Conservation (phyloP, 345 rosid species). For the Aethionema arabicum region DNA sequence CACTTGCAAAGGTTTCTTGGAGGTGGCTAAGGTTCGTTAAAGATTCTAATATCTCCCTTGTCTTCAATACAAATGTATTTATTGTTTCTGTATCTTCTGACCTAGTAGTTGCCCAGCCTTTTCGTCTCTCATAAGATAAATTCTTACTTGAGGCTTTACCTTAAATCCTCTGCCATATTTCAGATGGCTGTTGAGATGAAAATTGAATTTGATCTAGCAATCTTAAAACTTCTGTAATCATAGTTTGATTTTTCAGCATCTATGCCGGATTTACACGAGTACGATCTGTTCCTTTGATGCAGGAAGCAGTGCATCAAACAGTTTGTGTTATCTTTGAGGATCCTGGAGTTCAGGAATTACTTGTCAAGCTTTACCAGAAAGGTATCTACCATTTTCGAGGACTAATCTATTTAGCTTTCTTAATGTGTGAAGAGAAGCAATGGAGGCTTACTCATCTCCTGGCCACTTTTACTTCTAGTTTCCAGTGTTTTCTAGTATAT, state of each 20-base stretch:
- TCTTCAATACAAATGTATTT: conserved; percentile 2
- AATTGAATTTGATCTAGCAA: conserved; percentile 13
- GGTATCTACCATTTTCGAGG: conserved; percentile 43
- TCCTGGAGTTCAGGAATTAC: conserved; percentile 95
- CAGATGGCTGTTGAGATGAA: conserved; percentile 17
- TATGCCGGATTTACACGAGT: conserved; percentile 13
- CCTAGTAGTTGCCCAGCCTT: conserved; percentile 4
- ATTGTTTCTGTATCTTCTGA: conserved; percentile 3
- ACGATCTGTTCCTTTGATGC: conserved; percentile 31
- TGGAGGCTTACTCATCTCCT: conserved; percentile 2
- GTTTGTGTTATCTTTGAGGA: conserved; percentile 93
- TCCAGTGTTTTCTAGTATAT: conserved; percentile 9
- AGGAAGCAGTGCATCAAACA: conserved; percentile 96
- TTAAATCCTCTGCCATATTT: not conserved
- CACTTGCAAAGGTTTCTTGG: conserved; percentile 96
- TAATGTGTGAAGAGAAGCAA: conserved; percentile 5
- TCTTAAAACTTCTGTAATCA: not conserved
- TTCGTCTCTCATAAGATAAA: not conserved
- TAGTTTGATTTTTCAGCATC: not conserved
- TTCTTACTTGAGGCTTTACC: not conserved
- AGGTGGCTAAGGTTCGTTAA: conserved; percentile 82
- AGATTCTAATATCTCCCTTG: not conserved
- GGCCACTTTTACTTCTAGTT: conserved; percentile 6
- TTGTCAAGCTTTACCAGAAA: conserved; percentile 90
- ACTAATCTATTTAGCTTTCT: conserved; percentile 9